Base-by-base conservation (phyloP, 2,329 filamentous ascomycete species). In the Trichoderma cornu-damae region DNA sequence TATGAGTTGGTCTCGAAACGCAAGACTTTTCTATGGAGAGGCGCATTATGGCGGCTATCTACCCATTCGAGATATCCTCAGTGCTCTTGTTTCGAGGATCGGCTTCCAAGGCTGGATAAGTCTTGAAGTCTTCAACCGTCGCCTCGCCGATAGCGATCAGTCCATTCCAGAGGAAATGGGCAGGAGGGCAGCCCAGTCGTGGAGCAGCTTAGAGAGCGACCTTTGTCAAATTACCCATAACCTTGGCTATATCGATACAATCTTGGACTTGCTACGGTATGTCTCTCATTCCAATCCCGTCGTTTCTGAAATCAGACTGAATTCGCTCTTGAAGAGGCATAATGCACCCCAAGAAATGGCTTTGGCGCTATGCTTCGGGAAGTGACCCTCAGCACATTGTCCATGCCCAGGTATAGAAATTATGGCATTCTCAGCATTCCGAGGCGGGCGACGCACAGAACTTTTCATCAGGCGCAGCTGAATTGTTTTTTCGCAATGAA, bases 1-100 rank as follows among this genome's bases (percentile, higher is more conserved):
- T 3, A 92, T 93, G 89, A 89, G 80, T 65, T 93, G 89, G 89
- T 88, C 70, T 0, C 65, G 89, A n/a, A 91, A 91, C 67, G 88
- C 85, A 61, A 76, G 89, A 18, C 3, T 91, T 1, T 74, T 75
- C 43, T 75, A 75, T 52, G 70, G 73, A 18, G 86, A 89, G 68
- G 71, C 76, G 46, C 76, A 83, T 3, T 70, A 76, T 2, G 85
- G 85, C 0, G 88, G 81, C 0, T 90, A 90, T 65, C 72, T 91
- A 1, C 88, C 88, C 0, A 77, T 87, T 6, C 72, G 76, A 56
- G 76, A 84, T 28, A 79, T 90, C 18, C 76, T 84, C 0, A 70
- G 77, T 38, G 79, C 83, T 0, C 79, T 90, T 50, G 76, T 89
- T 20, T 77, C 84, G 9, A 81, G 80, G 0, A 73, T 88, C 0